Evolutionary conservation across 2,329 filamentous ascomycete species (phyloP), one percentile per base, ranked within the genome.

Genomic region (Botrytis byssoidea): DNA sequence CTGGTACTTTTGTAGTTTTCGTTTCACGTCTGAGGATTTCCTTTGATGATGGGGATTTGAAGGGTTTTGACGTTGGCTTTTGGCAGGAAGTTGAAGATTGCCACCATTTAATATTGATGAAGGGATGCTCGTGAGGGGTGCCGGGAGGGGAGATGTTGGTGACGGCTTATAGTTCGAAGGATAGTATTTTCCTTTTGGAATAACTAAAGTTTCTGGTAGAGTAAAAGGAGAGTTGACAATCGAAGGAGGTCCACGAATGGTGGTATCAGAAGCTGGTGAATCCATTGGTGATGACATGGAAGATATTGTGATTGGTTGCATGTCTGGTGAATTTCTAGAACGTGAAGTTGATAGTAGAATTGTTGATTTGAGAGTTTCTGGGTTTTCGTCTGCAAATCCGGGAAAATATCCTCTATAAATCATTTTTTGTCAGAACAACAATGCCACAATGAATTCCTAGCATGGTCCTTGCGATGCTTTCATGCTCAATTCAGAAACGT

Each of bases 141-240:
- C 22, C 61, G 78, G 74, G 59, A 80, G 77, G 22, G 74, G 70
- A 14, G 72, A 60, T 20, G 74, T 59, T 7, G 75, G 68, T 8
- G 76, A 73, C 42, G 75, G 75, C 76, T 89, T 87, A 77, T 89
- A 90, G 80, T 90, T 90, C 40, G 87, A 86, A 0, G 89, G 89
- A 74, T 90, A 89, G 77, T 90, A 91, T 81, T 90, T 90, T 37
- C 89, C 89, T 81, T 89, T 83, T 0, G 88, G 87, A 46, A 89
- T 81, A 81, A 51, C 40, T 20, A 80, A 72, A 32, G 74, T 60
- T 46, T 77, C 70, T 68, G 75, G 70, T 71, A 74, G 68, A 9
- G 72, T 69, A 16, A 74, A 63, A 29, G 73, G 71, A 55, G 71
- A n/a, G 74, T 70, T 20, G 70, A 74, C 14, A 12, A 73, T 73